Evolutionary conservation across 1,139 yeast species (phyloP), one percentile per base, ranked within the genome.

Genomic region (Zygosaccharomyces pseudobailii): DNA sequence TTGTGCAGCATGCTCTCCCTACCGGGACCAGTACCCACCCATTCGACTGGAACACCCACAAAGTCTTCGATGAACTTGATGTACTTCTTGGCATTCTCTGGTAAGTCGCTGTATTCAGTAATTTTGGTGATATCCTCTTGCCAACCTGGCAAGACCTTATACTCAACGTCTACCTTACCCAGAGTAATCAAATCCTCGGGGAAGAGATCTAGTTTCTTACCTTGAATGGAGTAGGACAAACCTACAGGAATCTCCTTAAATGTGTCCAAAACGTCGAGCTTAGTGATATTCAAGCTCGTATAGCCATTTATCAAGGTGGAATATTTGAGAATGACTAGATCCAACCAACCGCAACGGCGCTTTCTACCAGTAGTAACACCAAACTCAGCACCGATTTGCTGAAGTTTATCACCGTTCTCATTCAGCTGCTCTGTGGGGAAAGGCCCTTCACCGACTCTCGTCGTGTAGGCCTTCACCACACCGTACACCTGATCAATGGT

Each of bases 341-440:
- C 99, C 64, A 92, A 81, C 99, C 99, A 92, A 47, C 99, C 99
- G 70, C 98, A 94, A 73, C 99, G 84, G 76, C 99, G 87, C 79
- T 90, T 90, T 75, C 99, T 86, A 56, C 99, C 98, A 37, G 99
- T 92, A 58, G 99, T 92, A 57, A 92, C 99, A 70, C 99, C 99
- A 65, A 68, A 88, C 71, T 92, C 97, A 49, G 92, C 96, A 61
- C 99, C 99, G 54, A 90, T 87, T 43, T 75, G 72, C 71, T 94
- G 98, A 64, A 92, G 76, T 55, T 82, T 80, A 64, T 86, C 96
- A 63, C 99, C 99, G 46, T 74, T 79, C 36, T 74, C 82, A 68
- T 92, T 89, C 67, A 90, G 78, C 69, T 90, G 97, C 72, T 92
- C 99, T 49, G 97, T 84, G 54, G 99, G 97, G 86, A 92, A 92